Percentiles rank a stretch among this genome's conserved stretches.
phyloP scores from a whole-genome alignment of 2,329 filamentous ascomycete genomes.

The Paecilomyces fulvus region DNA sequence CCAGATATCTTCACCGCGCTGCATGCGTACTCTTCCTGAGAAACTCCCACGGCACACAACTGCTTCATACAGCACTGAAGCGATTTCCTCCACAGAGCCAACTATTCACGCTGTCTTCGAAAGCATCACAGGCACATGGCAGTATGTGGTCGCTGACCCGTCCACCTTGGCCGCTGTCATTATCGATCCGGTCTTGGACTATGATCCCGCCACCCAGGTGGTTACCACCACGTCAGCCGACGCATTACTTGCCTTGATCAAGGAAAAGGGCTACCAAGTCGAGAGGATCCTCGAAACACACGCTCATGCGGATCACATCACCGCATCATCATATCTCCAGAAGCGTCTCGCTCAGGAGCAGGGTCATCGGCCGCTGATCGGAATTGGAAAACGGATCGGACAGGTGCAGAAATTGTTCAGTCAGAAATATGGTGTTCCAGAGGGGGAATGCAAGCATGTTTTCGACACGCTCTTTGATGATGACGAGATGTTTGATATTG shows the following conservation, averaged over 20 bases:
- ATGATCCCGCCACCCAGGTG: conserved; percentile 34
- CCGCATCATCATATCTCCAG: conserved; percentile 51
- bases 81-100: conserved; percentile 8
- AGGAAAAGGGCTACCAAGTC: conserved; percentile 40
- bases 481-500: conserved; percentile 47
- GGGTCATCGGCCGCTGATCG: conserved; percentile 36
- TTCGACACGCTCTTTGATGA: conserved; percentile 43
- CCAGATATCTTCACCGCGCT: not conserved
- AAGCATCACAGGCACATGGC: conserved; percentile 27
- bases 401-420: conserved; percentile 46
- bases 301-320: conserved; percentile 53
- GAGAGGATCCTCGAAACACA: conserved; percentile 54
- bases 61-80: not conserved
- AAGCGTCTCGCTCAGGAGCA: conserved; percentile 29
- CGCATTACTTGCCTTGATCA: conserved; percentile 37
- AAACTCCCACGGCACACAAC: not conserved
- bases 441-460: conserved; percentile 16
- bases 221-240: conserved; percentile 49
- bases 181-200: conserved; percentile 57
- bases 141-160: conserved; percentile 43
- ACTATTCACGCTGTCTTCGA: conserved; percentile 29
- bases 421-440: conserved; percentile 12
- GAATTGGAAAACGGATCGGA: conserved; percentile 51
- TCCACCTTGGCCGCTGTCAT: conserved; percentile 43
- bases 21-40: not conserved